These are phyloP conservation scores for Chondrostereum purpureum DNA, from an alignment of 1,284 basidiomycete genomes.

Conservation along the genomic window DNA sequence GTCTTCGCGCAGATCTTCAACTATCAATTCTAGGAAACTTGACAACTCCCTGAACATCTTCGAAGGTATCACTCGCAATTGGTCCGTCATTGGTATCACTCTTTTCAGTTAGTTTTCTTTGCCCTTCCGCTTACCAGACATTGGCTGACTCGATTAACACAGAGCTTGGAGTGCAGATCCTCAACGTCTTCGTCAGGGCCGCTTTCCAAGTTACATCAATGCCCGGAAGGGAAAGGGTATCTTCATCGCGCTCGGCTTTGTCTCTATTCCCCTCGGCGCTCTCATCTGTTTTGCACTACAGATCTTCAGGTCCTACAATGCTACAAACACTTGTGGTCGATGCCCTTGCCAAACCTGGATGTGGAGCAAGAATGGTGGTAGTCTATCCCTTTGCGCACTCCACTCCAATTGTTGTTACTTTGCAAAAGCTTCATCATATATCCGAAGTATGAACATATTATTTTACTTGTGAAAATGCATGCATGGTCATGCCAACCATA, in stretches of 20 bases:
- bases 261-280: conserved; percentile 85
- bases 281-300: conserved; percentile 55
- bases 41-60: conserved; percentile 88
- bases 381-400: conserved; percentile 69
- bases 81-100: conserved; percentile 86
- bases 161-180: conserved; percentile 84
- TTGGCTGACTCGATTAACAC: conserved; percentile 10
- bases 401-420: no score
- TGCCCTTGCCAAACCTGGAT: conserved; percentile 79
- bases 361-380: conserved; percentile 46
- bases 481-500: no score
- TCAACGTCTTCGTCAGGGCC: conserved; percentile 88
- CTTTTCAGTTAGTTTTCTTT: conserved; percentile 54
- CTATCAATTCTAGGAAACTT: conserved; percentile 82
- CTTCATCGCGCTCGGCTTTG: conserved; percentile 78
- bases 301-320: conserved; percentile 77
- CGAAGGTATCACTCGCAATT: conserved; percentile 75
- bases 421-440: no score
- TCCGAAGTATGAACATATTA: no score
- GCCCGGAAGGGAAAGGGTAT: conserved; percentile 84
- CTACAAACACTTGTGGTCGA: conserved; percentile 84
- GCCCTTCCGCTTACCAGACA: background rate
- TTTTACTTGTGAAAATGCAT: no score
- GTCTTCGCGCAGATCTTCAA: conserved; percentile 97
- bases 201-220: conserved; percentile 89